Evolutionary conservation across 164 flowering plant species (phyloP), one percentile per base, ranked within the genome.

Genomic region (Aristolochia californica): DNA sequence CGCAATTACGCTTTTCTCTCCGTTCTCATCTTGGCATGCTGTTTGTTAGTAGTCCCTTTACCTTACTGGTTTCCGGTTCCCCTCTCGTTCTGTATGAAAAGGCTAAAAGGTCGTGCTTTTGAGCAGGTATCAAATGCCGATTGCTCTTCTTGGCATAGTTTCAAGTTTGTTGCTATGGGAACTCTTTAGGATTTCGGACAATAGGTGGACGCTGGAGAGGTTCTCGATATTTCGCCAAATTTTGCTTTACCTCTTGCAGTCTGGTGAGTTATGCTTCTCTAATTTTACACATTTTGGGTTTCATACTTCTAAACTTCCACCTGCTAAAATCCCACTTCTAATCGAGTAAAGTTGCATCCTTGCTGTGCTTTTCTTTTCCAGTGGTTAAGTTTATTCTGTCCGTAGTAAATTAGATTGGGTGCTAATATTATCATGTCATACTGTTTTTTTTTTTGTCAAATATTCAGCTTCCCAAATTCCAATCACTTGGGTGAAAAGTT

Each of bases 101-200:
- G 5, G 13, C 28, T 12, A 12, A 24, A 15, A 17, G 27, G 43
- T 5, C 17, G 20, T 54, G 38, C 21, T 24, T n/a, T 54, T 27
- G 43, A 45, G 21, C 62, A 85, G 97, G 78, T 87, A 90, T 61
- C 81, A 87, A 58, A 78, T 84, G 80, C 97, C 97, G 1, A 40
- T 84, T 57, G 82, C 97, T 26, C 80, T 87, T 57, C 53, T 80
- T 40, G 97, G 95, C 34, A 67, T 85, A 72, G 43, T 90, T 58
- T 75, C 77, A 13, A 64, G 84, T 68, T 73, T 90, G 75, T 88
- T 76, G 27, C 70, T 87, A 21, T 84, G 95, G 95, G 97, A 90
- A 30, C 20, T 70, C 45, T 73, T 90, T 61, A 82, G 72, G 61
- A 70, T 71, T 63, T 67, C 69, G 43, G 62, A 72, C 64, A 77